phyloP scores from a whole-genome alignment of 1,284 basidiomycete genomes.

The Apiotrichum domesticum region DNA sequence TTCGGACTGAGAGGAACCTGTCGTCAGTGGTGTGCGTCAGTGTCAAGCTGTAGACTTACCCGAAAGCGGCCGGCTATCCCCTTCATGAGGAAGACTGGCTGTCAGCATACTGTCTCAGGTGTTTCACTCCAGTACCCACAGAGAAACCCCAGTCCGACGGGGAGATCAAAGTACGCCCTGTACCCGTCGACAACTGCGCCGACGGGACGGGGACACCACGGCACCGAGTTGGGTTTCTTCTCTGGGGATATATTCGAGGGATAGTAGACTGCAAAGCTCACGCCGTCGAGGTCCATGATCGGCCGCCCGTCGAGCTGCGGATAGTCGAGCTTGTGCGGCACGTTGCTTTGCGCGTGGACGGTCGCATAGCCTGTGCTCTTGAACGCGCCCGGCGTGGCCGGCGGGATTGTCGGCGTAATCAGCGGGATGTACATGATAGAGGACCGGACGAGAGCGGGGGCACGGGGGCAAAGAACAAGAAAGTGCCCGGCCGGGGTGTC shows the following conservation, averaged over 20 bases:
- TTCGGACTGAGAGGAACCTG: not conserved
- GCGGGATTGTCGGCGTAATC: not conserved
- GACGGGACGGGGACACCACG: not conserved
- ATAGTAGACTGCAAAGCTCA: not conserved
- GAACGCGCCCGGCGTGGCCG: not conserved
- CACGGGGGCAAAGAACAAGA: not conserved
- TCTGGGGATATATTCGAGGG: not conserved
- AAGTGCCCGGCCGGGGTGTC: too few species aligned
- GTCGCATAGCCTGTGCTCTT: slow-evolving; percentile 1
- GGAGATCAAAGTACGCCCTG: not conserved
- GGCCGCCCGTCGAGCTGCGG: not conserved
- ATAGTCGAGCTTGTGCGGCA: not conserved
- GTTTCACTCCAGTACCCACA: too few species aligned
- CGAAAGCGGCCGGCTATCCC: not conserved
- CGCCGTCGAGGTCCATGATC: not conserved
- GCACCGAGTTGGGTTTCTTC: not conserved
- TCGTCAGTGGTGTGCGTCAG: not conserved
- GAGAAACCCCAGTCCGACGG: too few species aligned
- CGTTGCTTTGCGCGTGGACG: not conserved
- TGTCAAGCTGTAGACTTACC: not conserved
- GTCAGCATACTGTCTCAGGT: not conserved
- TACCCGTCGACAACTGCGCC: not conserved
- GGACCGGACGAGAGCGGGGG: too few species aligned
- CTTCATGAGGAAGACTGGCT: not conserved
- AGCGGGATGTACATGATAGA: slow-evolving; percentile 2